A percentile compares a stretch with the other conserved stretches of the same genome.
Conservation (phyloP, 768 basidiomycete genomes). For the Naganishia kalamii region DNA sequence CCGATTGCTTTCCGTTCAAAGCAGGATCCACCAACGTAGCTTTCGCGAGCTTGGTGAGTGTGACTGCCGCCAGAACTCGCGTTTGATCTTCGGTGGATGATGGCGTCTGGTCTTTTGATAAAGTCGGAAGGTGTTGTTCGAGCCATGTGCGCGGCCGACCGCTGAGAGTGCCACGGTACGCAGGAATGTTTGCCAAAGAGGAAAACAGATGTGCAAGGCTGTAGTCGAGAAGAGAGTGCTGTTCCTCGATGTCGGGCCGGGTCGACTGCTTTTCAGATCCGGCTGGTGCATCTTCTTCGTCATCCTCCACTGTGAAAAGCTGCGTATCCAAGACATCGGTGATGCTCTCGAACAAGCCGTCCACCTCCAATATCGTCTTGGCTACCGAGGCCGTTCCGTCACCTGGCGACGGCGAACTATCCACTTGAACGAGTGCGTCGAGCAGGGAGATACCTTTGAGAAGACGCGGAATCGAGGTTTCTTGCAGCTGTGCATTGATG, state of each 20-base stretch:
- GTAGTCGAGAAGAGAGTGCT: conserved; percentile 1
- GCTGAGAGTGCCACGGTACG: not conserved
- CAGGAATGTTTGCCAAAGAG: conserved; percentile 4
- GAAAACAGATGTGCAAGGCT: conserved; percentile 11
- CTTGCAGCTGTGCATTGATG: conserved; percentile 8
- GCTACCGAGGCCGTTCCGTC: not conserved
- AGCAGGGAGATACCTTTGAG: not conserved
- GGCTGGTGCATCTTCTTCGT: not conserved
- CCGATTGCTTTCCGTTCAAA: not conserved
- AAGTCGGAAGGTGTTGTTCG: not conserved
- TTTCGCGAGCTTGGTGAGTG: conserved; percentile 9
- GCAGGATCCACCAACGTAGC: conserved; percentile 2
- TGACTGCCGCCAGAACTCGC: not conserved
- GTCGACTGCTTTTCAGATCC: not conserved
- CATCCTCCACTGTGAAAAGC: not conserved
- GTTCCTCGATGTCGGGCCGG: not conserved
- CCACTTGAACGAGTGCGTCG: conserved; percentile 12
- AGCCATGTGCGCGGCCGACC: not conserved
- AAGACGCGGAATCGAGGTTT: not conserved
- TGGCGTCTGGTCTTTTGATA: not conserved
- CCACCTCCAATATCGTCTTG: not conserved
- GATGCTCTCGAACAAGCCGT: conserved; percentile 10
- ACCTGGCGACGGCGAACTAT: not conserved
- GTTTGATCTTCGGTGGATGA: not conserved
- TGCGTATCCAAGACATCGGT: not conserved